Conservation (phyloP, 768 basidiomycete species). For the Brasilioporus rufonigricans region DNA sequence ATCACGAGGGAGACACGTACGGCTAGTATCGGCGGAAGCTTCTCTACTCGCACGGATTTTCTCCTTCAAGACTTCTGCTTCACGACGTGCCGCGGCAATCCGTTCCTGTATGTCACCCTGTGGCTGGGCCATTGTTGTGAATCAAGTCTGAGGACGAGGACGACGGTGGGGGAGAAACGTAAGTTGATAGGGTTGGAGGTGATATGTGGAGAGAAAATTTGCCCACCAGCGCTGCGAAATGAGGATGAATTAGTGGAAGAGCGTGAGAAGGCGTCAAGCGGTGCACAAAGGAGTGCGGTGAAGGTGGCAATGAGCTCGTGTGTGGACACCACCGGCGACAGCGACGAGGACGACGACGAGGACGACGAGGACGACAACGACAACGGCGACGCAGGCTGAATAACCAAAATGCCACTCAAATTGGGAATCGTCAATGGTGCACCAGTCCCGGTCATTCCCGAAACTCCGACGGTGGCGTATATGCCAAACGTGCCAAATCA, state of each 20-base stretch:
- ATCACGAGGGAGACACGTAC: constrained; percentile 51
- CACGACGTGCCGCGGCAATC: constrained; percentile 94
- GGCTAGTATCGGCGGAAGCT: constrained; percentile 95
- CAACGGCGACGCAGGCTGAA: constrained; percentile 9
- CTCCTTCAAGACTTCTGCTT: constrained; percentile 97
- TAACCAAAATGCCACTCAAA: constrained; percentile 13
- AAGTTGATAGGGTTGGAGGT: background rate
- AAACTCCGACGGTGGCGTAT: constrained; percentile 31
- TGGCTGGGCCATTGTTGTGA: constrained; percentile 63
- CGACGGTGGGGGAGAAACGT: background rate
- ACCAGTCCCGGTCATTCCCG: constrained; percentile 22
- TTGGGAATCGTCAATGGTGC: constrained; percentile 16
- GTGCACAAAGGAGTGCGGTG: constrained; percentile 11
- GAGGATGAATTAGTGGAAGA: constrained; percentile 23
- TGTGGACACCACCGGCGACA: constrained; percentile 6
- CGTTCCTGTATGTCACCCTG: constrained; percentile 86
- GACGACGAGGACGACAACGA: constrained; percentile 1
- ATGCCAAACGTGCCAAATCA: background rate
- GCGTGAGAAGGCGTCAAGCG: constrained; percentile 26
- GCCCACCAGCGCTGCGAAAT: constrained; percentile 29
- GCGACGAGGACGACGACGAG: constrained; percentile 6
- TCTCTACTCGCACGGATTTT: constrained; percentile 97
- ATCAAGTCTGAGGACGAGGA: constrained; percentile 4
- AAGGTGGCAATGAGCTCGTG: constrained; percentile 8
- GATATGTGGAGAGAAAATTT: constrained; percentile 24